phyloP scores from a whole-genome alignment of 2,329 filamentous ascomycete genomes.

The Fusarium heterosporum region DNA sequence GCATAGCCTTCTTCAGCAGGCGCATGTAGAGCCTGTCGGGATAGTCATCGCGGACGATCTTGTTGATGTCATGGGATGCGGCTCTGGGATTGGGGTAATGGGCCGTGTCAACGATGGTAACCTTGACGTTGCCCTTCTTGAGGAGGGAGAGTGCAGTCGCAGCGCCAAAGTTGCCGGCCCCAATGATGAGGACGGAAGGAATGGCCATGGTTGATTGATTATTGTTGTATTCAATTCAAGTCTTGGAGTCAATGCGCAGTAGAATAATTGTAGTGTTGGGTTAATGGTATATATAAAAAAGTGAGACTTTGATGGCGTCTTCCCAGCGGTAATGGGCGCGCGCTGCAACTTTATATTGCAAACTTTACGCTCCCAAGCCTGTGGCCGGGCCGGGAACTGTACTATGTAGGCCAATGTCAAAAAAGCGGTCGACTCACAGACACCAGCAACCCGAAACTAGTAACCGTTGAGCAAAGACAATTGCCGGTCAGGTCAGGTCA shows the following conservation, averaged over 20 bases:
- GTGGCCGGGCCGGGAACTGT: constrained; percentile 40
- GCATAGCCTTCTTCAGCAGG: constrained; percentile 56
- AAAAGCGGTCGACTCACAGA: constrained; percentile 45
- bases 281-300: constrained; percentile 26
- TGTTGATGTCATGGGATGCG: constrained; percentile 61
- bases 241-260: constrained; percentile 23
- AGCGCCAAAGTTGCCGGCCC: constrained; percentile 59
- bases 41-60: constrained; percentile 59
- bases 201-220: constrained; percentile 29
- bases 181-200: constrained; percentile 54
- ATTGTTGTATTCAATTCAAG: constrained; percentile 11
- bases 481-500: constrained; percentile 30
- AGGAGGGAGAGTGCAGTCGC: constrained; percentile 55
- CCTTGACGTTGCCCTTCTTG: constrained; percentile 43
- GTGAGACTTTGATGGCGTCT: constrained; percentile 31
- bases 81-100: constrained; percentile 54
- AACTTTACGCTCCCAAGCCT: constrained; percentile 23
- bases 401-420: constrained; percentile 28
- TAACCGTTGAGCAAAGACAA: constrained; percentile 34
- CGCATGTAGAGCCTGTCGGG: constrained; percentile 55
- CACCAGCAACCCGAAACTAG: constrained; percentile 35
- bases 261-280: constrained; percentile 11
- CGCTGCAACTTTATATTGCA: constrained; percentile 43
- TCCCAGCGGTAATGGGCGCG: constrained; percentile 23
- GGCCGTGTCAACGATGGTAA: constrained; percentile 54